Conservation (phyloP, 805 yeast genomes). For the Lipomyces spencermartinsiae region DNA sequence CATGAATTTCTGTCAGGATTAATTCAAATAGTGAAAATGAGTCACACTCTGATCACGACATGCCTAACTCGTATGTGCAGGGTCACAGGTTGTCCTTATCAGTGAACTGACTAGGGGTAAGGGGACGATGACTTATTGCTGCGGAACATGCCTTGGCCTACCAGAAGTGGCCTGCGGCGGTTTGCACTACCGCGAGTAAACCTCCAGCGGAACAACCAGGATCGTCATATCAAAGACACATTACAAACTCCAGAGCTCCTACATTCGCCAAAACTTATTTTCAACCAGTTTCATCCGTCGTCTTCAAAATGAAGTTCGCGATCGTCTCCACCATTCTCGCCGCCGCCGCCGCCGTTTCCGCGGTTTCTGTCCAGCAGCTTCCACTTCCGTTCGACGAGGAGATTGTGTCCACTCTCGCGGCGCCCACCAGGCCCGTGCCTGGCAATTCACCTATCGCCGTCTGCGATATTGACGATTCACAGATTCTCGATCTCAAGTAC, state of each 20-base stretch:
- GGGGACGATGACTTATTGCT: neutral
- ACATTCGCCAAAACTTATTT: neutral
- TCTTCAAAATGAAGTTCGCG: conserved; percentile 16
- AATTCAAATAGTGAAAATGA: neutral
- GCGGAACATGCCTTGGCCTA: neutral
- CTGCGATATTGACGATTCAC: conserved; percentile 72
- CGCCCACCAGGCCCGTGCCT: conserved; percentile 64
- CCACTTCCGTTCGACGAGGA: conserved; percentile 31
- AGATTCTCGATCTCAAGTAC: conserved; percentile 64
- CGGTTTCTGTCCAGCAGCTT: conserved; percentile 20
- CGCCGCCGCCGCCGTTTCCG: conserved; percentile 12
- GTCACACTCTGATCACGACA: neutral
- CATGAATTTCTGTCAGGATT: no score
- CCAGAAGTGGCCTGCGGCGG: neutral
- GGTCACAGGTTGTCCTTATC: neutral
- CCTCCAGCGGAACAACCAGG: neutral
- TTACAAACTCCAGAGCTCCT: neutral
- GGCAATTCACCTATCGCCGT: conserved; percentile 85
- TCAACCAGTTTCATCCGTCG: neutral
- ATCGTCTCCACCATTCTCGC: conserved; percentile 15
- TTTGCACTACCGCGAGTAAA: neutral
- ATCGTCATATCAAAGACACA: neutral
- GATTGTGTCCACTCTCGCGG: conserved; percentile 1
- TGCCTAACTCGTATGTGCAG: no score
- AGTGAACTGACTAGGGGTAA: neutral